Percentiles rank a stretch among this genome's conserved stretches.
phyloP scores from a whole-genome alignment of 73 alveolate species.

The Tetrahymena elliotti region DNA sequence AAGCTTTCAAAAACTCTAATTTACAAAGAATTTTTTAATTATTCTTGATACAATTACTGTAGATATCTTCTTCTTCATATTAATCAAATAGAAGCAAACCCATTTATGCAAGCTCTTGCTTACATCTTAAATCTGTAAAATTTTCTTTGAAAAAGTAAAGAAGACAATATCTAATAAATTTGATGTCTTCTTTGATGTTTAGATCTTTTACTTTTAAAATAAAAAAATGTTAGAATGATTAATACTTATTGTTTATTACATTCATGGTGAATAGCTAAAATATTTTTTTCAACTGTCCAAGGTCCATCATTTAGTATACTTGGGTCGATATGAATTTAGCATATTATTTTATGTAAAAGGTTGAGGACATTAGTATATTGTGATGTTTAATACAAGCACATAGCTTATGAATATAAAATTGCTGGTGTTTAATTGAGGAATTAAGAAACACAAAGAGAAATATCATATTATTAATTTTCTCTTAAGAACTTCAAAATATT shows the following conservation, averaged over 20 bases:
- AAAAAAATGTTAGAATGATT: not conserved
- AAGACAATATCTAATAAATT: not conserved
- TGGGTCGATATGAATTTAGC: not conserved
- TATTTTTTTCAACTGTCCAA: not conserved
- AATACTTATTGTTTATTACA: not conserved
- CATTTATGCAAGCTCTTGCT: not conserved
- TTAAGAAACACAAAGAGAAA: not conserved
- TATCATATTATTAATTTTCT: not conserved
- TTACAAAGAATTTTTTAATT: not conserved
- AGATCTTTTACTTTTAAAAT: not conserved
- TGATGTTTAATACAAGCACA: not conserved
- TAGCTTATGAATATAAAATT: not conserved
- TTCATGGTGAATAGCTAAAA: not conserved
- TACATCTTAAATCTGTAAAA: not conserved
- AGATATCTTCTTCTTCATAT: not conserved
- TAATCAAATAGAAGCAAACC: not conserved
- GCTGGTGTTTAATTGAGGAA: not conserved
- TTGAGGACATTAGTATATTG: not conserved
- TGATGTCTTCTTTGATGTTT: not conserved
- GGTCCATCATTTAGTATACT: not conserved
- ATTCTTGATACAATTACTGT: not conserved
- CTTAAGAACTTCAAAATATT: not conserved
- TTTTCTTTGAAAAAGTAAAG: not conserved
- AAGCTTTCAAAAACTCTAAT: not conserved
- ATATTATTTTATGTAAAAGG: not conserved